phyloP scores from a whole-genome alignment of 1,284 basidiomycete species.

The Entoloma clypeatum region DNA sequence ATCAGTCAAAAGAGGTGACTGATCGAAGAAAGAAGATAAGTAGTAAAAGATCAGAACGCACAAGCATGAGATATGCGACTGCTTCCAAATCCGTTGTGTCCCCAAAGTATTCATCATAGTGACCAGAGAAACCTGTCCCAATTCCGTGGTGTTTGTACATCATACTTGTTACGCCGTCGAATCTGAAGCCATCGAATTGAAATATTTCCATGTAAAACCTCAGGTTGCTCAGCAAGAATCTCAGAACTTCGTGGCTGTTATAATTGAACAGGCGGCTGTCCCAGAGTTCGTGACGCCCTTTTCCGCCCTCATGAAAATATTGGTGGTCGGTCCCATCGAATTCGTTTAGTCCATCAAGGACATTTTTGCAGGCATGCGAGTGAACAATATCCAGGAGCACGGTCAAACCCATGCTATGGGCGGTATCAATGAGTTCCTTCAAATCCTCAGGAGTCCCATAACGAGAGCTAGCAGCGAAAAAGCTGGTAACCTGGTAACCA shows the following conservation, averaged over 20 bases:
- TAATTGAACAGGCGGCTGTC: constrained; percentile 98
- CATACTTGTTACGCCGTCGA: constrained; percentile 99
- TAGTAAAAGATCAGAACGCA: constrained; percentile 39
- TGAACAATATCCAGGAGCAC: constrained; percentile 97
- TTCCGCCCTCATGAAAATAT: constrained; percentile 93
- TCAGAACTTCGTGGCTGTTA: constrained; percentile 87
- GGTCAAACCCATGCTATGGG: constrained; percentile 89
- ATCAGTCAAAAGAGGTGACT: constrained; percentile 8
- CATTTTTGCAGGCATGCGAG: constrained; percentile 97
- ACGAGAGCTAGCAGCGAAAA: constrained; percentile 96
- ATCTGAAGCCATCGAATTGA: constrained; percentile 95
- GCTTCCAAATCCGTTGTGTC: constrained; percentile 81
- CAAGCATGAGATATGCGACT: constrained; percentile 95
- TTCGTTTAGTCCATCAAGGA: constrained; percentile 91
- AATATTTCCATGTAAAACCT: constrained; percentile 96
- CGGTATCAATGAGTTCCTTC: constrained; percentile 92
- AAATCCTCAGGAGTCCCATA: constrained; percentile 95
- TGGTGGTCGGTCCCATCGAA: constrained; percentile 96
- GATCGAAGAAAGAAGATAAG: constrained; percentile 2
- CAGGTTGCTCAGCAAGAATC: constrained; percentile 93
- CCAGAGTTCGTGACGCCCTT: constrained; percentile 94
- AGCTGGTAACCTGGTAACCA: constrained; percentile 96
- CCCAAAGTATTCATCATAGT: constrained; percentile 98
- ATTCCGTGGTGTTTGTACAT: constrained; percentile 98
- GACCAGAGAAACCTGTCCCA: constrained; percentile 94